Percentiles rank a stretch among this genome's conserved stretches.
Evolutionary conservation across 345 rosid genomes (phyloP).

Genomic region (Pseudoturritis turrita): DNA sequence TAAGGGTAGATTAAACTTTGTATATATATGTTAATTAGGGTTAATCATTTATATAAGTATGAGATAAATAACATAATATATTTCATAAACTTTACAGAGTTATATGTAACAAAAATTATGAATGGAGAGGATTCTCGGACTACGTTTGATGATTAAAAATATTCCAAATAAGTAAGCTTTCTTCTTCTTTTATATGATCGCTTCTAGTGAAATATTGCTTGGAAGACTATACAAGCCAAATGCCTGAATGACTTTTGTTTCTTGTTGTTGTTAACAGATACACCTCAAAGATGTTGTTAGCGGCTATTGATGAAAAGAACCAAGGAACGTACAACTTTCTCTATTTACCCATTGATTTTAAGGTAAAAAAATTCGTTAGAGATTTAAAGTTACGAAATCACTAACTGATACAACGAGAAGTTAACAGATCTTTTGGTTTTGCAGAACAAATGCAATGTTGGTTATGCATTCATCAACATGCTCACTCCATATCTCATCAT

Average conservation of each 20-base stretch:
- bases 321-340: conserved; percentile 35
- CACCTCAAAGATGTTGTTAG: conserved; percentile 32
- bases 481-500: conserved; percentile 61
- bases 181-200: neutral
- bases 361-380: conserved; percentile 6
- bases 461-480: conserved; percentile 89
- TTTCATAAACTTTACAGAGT: too few relatives aligned
- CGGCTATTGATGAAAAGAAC: conserved; percentile 24
- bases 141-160: conserved; percentile 61
- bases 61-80: too few relatives aligned
- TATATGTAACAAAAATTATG: too few relatives aligned
- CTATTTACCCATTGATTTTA: conserved; percentile 33
- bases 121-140: conserved; percentile 61
- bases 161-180: conserved; percentile 58
- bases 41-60: too few relatives aligned
- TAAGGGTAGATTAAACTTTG: too few relatives aligned
- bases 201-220: neutral
- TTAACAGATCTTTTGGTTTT: conserved; percentile 1
- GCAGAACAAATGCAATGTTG: conserved; percentile 94
- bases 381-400: neutral
- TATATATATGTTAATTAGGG: too few relatives aligned
- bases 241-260: neutral
- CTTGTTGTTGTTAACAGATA: conserved; percentile 22
- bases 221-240: neutral
- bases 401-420: neutral